phyloP scores from a whole-genome alignment of 352 stramenopile species.

The Pythium coloratum region DNA sequence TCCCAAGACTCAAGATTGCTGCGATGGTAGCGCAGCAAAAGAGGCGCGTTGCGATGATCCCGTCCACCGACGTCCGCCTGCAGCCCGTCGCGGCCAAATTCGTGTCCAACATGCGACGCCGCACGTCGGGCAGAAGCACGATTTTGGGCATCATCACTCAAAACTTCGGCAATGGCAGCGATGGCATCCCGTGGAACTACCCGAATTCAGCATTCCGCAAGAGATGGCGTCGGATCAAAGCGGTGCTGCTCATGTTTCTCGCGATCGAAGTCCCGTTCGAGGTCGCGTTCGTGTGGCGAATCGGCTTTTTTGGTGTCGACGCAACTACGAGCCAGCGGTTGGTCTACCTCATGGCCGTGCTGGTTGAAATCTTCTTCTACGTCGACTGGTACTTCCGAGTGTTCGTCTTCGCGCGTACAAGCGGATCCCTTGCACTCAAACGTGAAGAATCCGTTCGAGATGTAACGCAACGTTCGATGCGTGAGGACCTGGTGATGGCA shows the following conservation, averaged over 20 bases:
- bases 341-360: slow-evolving; percentile 33
- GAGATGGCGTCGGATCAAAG: slow-evolving; percentile 22
- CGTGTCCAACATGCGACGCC: not conserved
- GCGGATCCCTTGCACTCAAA: not conserved
- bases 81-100: not conserved
- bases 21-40: slow-evolving; percentile 35
- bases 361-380: slow-evolving; percentile 67
- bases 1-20: slow-evolving; percentile 49
- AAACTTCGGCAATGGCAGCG: not conserved
- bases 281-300: slow-evolving; percentile 24
- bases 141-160: slow-evolving; percentile 11
- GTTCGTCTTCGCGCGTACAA: slow-evolving; percentile 41
- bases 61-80: slow-evolving; percentile 11
- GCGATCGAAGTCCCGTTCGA: slow-evolving; percentile 24
- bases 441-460: slow-evolving; percentile 11
- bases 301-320: slow-evolving; percentile 27
- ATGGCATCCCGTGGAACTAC: slow-evolving; percentile 12
- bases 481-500: slow-evolving; percentile 13
- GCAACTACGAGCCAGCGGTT: slow-evolving; percentile 30
- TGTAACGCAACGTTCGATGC: slow-evolving; percentile 12
- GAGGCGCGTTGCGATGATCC: slow-evolving; percentile 12
- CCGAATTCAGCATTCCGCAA: slow-evolving; percentile 12
- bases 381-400: slow-evolving; percentile 48
- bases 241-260: slow-evolving; percentile 16
- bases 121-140: slow-evolving; percentile 12